phyloP scores from a whole-genome alignment of 371 early-diverging fungal species.

The Rhizopus delemar region DNA sequence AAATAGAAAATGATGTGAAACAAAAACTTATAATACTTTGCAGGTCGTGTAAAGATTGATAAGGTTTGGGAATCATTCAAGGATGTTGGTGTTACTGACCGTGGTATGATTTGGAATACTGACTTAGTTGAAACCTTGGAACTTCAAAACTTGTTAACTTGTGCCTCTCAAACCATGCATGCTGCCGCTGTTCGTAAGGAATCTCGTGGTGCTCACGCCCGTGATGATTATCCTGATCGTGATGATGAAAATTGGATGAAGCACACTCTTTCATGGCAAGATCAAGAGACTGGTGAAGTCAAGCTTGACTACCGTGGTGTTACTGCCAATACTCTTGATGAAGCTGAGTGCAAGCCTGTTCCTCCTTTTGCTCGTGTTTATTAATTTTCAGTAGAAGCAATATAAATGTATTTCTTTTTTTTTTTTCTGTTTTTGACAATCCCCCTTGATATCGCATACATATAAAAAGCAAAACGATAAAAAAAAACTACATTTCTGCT shows the following conservation, averaged over 20 bases:
- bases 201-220: constrained; percentile 97
- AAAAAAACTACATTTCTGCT: too few relatives aligned
- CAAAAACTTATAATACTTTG: too few relatives aligned
- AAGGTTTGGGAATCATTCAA: constrained; percentile 77
- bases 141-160: constrained; percentile 95
- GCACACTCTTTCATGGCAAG: constrained; percentile 95
- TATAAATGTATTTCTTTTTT: background rate
- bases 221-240: constrained; percentile 89
- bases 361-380: constrained; percentile 95
- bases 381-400: constrained; percentile 48
- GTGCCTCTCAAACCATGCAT: constrained; percentile 96
- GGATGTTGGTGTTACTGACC: constrained; percentile 89
- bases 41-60: constrained; percentile 66
- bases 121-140: constrained; percentile 95
- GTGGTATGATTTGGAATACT: constrained; percentile 97
- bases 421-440: background rate
- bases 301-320: constrained; percentile 86
- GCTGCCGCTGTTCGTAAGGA: constrained; percentile 95
- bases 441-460: background rate
- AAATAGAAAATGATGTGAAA: too few relatives aligned
- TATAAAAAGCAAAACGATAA: too few relatives aligned
- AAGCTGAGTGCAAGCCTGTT: constrained; percentile 89
- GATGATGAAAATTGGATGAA: constrained; percentile 97
- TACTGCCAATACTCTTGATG: constrained; percentile 82
- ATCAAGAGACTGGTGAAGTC: constrained; percentile 78